Evolutionary conservation across 495 filamentous ascomycete genomes (phyloP).

Genomic region (Pseudoneurospora amorphoporcata): DNA sequence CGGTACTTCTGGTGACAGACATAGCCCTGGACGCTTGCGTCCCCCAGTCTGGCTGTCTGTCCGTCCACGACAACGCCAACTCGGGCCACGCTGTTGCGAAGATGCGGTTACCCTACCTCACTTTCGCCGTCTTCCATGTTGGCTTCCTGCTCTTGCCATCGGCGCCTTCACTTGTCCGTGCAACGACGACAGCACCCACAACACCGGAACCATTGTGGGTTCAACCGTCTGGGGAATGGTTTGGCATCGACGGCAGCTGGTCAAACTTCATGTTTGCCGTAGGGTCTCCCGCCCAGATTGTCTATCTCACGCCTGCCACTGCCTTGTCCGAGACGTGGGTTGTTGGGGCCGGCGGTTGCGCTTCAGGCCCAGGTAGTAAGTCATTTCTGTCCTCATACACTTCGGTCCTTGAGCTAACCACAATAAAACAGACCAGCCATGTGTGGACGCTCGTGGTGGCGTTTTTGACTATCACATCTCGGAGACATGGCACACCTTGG

Average conservation of each 20-base stretch:
- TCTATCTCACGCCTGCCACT: slow-evolving; percentile 48
- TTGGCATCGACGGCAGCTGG: slow-evolving; percentile 43
- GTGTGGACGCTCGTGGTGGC: slow-evolving; percentile 39
- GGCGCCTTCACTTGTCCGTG: slow-evolving; percentile 23
- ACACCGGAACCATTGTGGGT: slow-evolving; percentile 26
- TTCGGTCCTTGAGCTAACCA: slow-evolving; percentile 16
- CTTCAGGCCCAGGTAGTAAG: slow-evolving; percentile 21
- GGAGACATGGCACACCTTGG: slow-evolving; percentile 45
- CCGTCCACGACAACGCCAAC: slow-evolving; percentile 9
- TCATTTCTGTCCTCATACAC: background rate
- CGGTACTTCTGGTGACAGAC: slow-evolving; percentile 14
- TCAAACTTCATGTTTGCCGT: slow-evolving; percentile 44
- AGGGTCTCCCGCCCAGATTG: slow-evolving; percentile 45
- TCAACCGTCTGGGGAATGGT: slow-evolving; percentile 33
- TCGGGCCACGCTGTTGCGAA: slow-evolving; percentile 19
- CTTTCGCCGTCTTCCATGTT: slow-evolving; percentile 20
- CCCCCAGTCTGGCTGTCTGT: slow-evolving; percentile 5
- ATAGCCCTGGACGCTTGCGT: slow-evolving; percentile 6
- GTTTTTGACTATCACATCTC: slow-evolving; percentile 42
- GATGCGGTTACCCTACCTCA: slow-evolving; percentile 23
- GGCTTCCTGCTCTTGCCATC: slow-evolving; percentile 27
- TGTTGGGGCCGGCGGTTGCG: slow-evolving; percentile 41
- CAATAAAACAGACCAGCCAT: slow-evolving; percentile 24
- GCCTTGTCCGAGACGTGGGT: slow-evolving; percentile 49
- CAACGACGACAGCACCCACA: slow-evolving; percentile 6